Conservation (phyloP, 2,329 filamentous ascomycete genomes). For the Penicillium sp. region DNA sequence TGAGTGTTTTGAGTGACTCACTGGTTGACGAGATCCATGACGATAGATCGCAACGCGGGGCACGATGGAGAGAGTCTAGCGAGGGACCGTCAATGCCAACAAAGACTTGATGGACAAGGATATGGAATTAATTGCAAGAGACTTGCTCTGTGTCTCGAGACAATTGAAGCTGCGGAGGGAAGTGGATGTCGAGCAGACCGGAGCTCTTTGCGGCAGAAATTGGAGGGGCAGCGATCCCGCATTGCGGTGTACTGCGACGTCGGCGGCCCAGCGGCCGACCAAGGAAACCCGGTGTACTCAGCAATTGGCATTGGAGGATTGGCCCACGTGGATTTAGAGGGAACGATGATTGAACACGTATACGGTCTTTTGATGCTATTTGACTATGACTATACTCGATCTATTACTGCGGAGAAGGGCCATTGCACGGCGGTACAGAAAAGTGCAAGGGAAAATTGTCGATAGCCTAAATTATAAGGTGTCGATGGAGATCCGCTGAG, state of each 20-base stretch:
- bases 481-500: constrained; percentile 12
- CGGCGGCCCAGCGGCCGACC: constrained; percentile 6
- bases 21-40: constrained; percentile 64
- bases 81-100: neutral
- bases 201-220: constrained; percentile 23
- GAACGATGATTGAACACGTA: neutral
- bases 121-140: constrained; percentile 11
- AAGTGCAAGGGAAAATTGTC: neutral
- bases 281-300: neutral
- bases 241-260: constrained; percentile 3
- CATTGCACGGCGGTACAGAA: neutral
- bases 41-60: constrained; percentile 23
- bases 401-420: neutral
- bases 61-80: neutral
- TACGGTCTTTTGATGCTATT: neutral
- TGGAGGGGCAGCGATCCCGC: constrained; percentile 22
- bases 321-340: constrained; percentile 4
- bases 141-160: neutral
- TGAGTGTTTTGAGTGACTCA: constrained; percentile 40
- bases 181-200: constrained; percentile 10
- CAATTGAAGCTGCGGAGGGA: constrained; percentile 9
- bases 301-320: neutral
- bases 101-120: neutral
- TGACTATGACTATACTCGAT: neutral
- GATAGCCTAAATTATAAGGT: constrained; percentile 7